phyloP scores from a whole-genome alignment of 331 rosid species.

The Prunus yedoensis region DNA sequence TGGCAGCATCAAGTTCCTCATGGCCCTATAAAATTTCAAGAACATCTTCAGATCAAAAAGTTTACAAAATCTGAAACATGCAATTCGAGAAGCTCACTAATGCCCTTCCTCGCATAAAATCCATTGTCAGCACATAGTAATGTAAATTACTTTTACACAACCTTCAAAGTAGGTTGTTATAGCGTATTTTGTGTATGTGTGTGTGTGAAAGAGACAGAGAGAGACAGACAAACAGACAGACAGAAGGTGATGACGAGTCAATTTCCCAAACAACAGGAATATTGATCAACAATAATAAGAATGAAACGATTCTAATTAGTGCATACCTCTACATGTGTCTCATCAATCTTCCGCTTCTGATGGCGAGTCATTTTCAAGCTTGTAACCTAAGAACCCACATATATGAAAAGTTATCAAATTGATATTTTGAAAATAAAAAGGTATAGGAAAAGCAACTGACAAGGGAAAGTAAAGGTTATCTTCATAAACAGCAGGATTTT shows the following conservation, averaged over 20 bases:
- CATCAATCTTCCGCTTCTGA: constrained; percentile 97
- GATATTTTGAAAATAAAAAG: background rate
- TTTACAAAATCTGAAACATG: constrained; percentile 13
- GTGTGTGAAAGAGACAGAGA: background rate
- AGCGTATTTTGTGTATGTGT: no score
- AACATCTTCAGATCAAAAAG: background rate
- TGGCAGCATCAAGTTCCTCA: constrained; percentile 99
- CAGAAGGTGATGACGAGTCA: no score
- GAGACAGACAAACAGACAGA: background rate
- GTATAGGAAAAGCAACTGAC: background rate
- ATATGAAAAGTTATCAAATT: background rate
- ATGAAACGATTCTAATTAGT: background rate
- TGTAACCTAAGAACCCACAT: constrained; percentile 59
- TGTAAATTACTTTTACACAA: background rate
- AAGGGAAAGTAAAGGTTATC: background rate
- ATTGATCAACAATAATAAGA: background rate
- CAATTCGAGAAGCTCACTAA: background rate
- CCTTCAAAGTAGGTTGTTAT: background rate
- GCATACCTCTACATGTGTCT: constrained; percentile 97
- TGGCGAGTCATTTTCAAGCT: constrained; percentile 99
- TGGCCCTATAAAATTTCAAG: constrained; percentile 64
- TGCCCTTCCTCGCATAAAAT: background rate
- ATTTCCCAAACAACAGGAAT: background rate
- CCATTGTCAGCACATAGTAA: background rate
- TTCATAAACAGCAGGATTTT: background rate